Evolutionary conservation across 2,329 filamentous ascomycete species (phyloP).

Genomic region (Cordyceps militaris): DNA sequence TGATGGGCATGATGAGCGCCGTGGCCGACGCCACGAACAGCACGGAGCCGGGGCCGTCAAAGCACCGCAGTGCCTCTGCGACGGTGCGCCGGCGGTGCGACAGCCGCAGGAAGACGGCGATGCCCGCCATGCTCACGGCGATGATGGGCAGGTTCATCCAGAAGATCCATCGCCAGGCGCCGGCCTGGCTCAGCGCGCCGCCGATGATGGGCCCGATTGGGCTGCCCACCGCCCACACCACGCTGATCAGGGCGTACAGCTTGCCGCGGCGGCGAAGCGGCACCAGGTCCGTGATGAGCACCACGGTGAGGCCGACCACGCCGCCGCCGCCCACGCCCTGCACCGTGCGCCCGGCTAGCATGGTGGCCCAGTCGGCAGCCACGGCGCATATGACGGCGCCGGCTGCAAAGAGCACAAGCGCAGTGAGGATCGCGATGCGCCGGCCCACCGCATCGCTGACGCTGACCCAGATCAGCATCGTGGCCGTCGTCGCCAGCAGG

Average conservation of each 20-base stretch:
- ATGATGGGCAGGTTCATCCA: slow-evolving; percentile 28
- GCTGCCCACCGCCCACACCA: slow-evolving; percentile 19
- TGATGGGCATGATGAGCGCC: slow-evolving; percentile 24
- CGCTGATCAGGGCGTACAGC: slow-evolving; percentile 21
- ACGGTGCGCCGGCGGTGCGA: slow-evolving; percentile 3
- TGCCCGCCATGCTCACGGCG: slow-evolving; percentile 16
- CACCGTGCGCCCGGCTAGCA: slow-evolving; percentile 26
- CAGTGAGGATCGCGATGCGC: slow-evolving; percentile 23
- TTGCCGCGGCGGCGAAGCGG: slow-evolving; percentile 25
- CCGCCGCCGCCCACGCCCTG: slow-evolving; percentile 29
- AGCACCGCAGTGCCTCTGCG: slow-evolving; percentile 19
- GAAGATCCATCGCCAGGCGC: slow-evolving; percentile 27
- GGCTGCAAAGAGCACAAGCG: slow-evolving; percentile 27
- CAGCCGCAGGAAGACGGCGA: slow-evolving; percentile 21
- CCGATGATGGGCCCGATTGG: slow-evolving; percentile 22
- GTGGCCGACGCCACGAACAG: slow-evolving; percentile 21
- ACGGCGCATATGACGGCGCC: slow-evolving; percentile 34
- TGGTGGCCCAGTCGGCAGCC: slow-evolving; percentile 22
- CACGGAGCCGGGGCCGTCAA: slow-evolving; percentile 27
- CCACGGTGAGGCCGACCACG: slow-evolving; percentile 23
- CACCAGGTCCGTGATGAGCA: slow-evolving; percentile 29
- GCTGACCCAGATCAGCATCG: slow-evolving; percentile 39
- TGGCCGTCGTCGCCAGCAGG: slow-evolving; percentile 55
- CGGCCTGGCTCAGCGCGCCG: slow-evolving; percentile 20
- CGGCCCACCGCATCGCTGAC: slow-evolving; percentile 29